phyloP scores from a whole-genome alignment of 2,329 filamentous ascomycete species.

The Calonectria crousiana region DNA sequence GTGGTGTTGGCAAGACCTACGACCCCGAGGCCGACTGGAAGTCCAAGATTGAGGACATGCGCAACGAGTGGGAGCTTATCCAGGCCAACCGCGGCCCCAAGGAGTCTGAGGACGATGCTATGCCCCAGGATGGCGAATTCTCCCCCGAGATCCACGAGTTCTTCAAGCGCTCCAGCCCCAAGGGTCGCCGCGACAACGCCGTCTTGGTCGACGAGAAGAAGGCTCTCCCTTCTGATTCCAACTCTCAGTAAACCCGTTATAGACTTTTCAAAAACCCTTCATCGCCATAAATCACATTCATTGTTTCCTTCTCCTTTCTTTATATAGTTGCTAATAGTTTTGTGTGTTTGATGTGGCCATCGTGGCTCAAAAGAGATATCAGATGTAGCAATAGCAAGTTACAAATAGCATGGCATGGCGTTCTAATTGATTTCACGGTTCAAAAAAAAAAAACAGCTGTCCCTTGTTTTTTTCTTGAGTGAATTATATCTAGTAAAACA shows the following conservation, averaged over 20 bases:
- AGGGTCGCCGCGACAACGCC: constrained; percentile 35
- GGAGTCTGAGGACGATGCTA: constrained; percentile 57
- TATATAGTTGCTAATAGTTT: constrained; percentile 3
- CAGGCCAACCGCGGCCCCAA: constrained; percentile 61
- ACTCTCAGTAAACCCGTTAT: constrained; percentile 16
- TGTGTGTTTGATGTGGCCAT: not conserved
- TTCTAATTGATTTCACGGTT: constrained; percentile 30
- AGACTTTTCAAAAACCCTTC: not conserved
- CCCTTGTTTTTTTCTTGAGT: not conserved
- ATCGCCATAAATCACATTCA: not conserved
- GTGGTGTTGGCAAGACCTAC: constrained; percentile 84
- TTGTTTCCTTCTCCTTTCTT: constrained; percentile 1
- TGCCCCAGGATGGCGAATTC: constrained; percentile 62
- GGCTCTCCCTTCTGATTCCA: constrained; percentile 32
- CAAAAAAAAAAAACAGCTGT: not conserved
- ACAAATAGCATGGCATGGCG: constrained; percentile 39
- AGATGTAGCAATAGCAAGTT: constrained; percentile 25
- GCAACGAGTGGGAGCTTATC: constrained; percentile 69
- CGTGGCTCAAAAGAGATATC: constrained; percentile 10
- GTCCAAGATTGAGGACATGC: constrained; percentile 87
- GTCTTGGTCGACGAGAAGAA: constrained; percentile 48
- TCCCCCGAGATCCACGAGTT: constrained; percentile 67
- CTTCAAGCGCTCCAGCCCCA: constrained; percentile 60
- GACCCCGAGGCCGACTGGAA: constrained; percentile 85
- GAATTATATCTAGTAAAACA: not conserved